Base-by-base conservation (phyloP, 108 stramenopile genomes). In the Skeletonema potamos region DNA sequence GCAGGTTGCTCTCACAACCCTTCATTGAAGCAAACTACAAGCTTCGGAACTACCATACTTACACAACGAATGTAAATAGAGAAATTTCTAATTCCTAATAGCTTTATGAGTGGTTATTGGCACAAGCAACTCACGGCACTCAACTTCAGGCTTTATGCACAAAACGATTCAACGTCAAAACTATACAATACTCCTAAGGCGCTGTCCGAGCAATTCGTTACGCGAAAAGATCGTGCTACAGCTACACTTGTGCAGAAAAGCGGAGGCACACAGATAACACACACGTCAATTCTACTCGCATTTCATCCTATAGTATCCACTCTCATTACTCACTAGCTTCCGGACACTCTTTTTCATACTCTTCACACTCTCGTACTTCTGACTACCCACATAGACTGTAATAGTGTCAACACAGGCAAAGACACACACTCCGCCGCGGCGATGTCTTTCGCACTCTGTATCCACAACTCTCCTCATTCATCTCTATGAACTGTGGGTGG, bases 401-500 rank as follows among this genome's bases (percentile, higher is more conserved):
- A 15, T 41, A 15, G 39, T 41, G n/a, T 41, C 39, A 41, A 41
- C 39, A 41, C 39, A 41, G n/a, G 39, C 39, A 41, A 41, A 41
- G 39, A 41, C 39, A 41, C 39, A 41, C 15, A 41, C 39, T 41
- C 39, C 39, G 15, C 15, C 15, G 15, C 39, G 39, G 15, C n/a
- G 39, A 41, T 41, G 39, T n/a, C 39, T 41, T n/a, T 41, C 39
- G 10, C 39, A 41, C 39, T 41, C 39, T 15, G 39, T 41, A 41
- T 41, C 39, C n/a, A 41, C 39, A 41, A n/a, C n/a, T 41, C 39
- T 0, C 39, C 39, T n/a, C n/a, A n/a, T n/a, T n/a, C n/a, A n/a
- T n/a, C n/a, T 12, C 39, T 15, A 41, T 41, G 3, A 15, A 41
- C 6, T 9, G 72, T 73, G 3, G 72, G 72, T 57, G 72, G 72